Evolutionary conservation across 1,139 yeast genomes (phyloP), one percentile per base, ranked within the genome.

Genomic region (Nadsonia starkeyi-henricii): DNA sequence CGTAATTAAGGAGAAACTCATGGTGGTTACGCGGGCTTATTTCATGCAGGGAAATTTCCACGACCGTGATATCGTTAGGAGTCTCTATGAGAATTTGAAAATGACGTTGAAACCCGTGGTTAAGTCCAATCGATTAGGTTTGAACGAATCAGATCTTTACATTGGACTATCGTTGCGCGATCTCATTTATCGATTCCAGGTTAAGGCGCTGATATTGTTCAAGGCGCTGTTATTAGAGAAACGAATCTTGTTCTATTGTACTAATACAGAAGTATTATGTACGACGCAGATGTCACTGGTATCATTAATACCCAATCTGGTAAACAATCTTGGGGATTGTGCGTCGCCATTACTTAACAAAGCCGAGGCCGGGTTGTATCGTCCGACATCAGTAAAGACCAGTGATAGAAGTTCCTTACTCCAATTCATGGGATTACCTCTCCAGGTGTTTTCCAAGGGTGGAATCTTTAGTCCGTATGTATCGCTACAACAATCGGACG

Each of bases 391-490:
- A 18, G 71, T 91, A 53, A 81, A 78, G 56, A 79, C 95, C 4
- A 81, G 85, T 51, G 88, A 85, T 62, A 69, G 96, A 48, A 73
- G 74, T 54, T 84, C 95, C 1, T 74, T 89, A 64, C 67, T 89
- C 48, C 69, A 78, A 42, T 91, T 86, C 61, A 77, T 86, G 63
- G 98, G 98, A 0, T 70, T 91, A 43, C 98, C 98, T 0, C 68
- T 91, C 48, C 91, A 84, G 57, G 66, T 88, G 1, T 91, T 91
- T 66, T 86, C 88, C 12, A 77, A 79, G 57, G 94, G 94, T 41
- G 86, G 95, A 2, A 74, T 89, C 54, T 89, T 94, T 73, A 83
- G 85, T 55, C 97, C 98, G 0, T 91, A 89, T 63, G 75, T 89
- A 20, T 95, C 98, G 0, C 68, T 91, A 48, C 98, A 89, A 63